Conservation (phyloP, 306 rosid species). For the Glycyrrhiza uralensis region DNA sequence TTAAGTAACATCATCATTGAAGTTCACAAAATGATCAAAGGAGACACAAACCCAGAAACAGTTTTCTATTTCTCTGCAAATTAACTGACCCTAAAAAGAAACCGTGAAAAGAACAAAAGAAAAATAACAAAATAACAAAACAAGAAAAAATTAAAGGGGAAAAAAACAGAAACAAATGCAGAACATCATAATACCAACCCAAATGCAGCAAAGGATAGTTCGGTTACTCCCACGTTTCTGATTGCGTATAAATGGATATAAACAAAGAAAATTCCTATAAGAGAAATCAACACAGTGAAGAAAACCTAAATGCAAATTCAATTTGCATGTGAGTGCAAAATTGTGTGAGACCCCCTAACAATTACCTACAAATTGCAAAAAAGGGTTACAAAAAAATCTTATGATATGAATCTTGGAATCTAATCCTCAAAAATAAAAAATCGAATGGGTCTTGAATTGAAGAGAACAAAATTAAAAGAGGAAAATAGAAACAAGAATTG, state of each 20-base stretch:
- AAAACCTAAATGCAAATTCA: constrained; percentile 38
- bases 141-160: neutral
- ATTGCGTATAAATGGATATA: constrained; percentile 41
- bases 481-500: constrained; percentile 36
- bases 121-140: neutral
- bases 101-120: neutral
- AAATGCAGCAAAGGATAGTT: constrained; percentile 40
- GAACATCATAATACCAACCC: constrained; percentile 31
- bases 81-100: constrained; percentile 22
- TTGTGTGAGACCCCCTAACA: constrained; percentile 28
- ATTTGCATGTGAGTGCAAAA: constrained; percentile 34
- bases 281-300: constrained; percentile 26
- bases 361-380: constrained; percentile 31
- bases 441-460: constrained; percentile 8
- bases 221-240: constrained; percentile 31
- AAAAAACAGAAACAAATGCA: constrained; percentile 11
- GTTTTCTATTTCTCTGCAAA: constrained; percentile 30
- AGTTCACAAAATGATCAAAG: constrained; percentile 24
- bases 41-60: constrained; percentile 25
- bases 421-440: constrained; percentile 28
- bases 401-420: constrained; percentile 33
- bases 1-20: constrained; percentile 24
- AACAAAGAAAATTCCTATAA: constrained; percentile 19
- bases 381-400: constrained; percentile 14
- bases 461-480: constrained; percentile 5